Conservation (phyloP, 352 stramenopile species). For the Globisporangium mamillatum region DNA sequence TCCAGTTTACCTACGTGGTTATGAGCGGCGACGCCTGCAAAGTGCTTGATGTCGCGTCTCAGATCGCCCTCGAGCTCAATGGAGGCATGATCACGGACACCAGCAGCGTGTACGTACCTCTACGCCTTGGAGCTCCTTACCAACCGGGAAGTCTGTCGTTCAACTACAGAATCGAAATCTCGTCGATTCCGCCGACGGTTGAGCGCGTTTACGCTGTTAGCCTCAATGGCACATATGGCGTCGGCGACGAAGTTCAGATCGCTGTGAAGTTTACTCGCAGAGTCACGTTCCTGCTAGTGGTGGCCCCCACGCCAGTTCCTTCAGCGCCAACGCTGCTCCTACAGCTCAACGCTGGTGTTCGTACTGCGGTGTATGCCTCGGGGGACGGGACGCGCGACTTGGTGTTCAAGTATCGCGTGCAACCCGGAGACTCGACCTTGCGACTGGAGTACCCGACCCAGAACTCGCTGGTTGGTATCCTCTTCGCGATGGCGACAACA, state of each 20-base stretch:
- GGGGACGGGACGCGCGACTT: constrained; percentile 35
- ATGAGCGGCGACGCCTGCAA: constrained; percentile 35
- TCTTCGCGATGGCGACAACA: constrained; percentile 50
- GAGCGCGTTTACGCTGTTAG: constrained; percentile 38
- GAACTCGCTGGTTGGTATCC: constrained; percentile 32
- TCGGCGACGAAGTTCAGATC: constrained; percentile 48
- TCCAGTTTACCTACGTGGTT: constrained; percentile 66
- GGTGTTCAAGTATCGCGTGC: constrained; percentile 52
- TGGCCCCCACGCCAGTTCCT: not conserved
- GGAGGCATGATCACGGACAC: constrained; percentile 48
- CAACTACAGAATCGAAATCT: constrained; percentile 40
- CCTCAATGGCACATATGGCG: constrained; percentile 31
- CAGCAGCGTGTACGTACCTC: constrained; percentile 37
- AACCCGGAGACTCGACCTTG: constrained; percentile 26
- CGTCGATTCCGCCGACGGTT: constrained; percentile 36
- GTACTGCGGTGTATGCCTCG: constrained; percentile 35
- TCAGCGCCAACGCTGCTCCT: constrained; percentile 30
- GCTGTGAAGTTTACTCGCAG: constrained; percentile 44
- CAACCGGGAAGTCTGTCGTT: constrained; percentile 45
- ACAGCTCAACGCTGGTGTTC: constrained; percentile 28
- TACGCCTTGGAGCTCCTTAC: constrained; percentile 32
- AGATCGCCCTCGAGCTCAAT: constrained; percentile 46
- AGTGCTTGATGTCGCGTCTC: constrained; percentile 47
- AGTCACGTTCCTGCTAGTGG: constrained; percentile 18
- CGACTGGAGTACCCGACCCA: constrained; percentile 38